Conservation (phyloP, 129 eudicot genomes). For the Helianthus annuus region HanXRQr2.0-SUNRISE NC_035447.2:38603285-38603784, state of each 20-base stretch:
- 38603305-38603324: constrained; percentile 36
- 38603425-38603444: constrained; percentile 27
- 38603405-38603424: constrained; percentile 34
- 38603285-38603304: constrained; percentile 34
- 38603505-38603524: too few relatives aligned
- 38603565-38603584: background rate
- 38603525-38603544: background rate
- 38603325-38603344: constrained; percentile 44
- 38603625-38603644: too few relatives aligned
- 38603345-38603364: constrained; percentile 43
- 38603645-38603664: too few relatives aligned
- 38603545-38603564: background rate
- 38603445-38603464: constrained; percentile 8
- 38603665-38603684: background rate
- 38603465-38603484: background rate
- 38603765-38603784: too few relatives aligned
- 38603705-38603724: too few relatives aligned
- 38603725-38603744: too few relatives aligned
- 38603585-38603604: background rate
- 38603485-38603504: background rate
- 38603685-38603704: too few relatives aligned
- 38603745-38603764: too few relatives aligned
- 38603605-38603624: background rate
- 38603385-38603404: constrained; percentile 45
- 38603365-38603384: constrained; percentile 36